Evolutionary conservation across 805 yeast genomes (phyloP), one percentile per base, ranked within the genome.

Genomic region (Metschnikowia reukaufii): DNA sequence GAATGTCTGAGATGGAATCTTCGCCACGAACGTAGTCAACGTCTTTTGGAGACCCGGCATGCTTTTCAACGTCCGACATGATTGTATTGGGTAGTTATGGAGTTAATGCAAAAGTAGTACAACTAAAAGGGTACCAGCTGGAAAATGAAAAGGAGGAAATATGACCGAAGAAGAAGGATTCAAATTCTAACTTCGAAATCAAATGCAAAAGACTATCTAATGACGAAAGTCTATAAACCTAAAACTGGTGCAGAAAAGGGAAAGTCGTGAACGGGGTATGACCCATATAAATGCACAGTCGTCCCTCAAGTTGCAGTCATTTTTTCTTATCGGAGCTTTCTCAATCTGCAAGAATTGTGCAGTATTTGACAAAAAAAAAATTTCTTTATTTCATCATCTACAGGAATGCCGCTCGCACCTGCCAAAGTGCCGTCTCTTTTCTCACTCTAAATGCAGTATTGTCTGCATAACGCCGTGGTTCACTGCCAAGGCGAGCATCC

Each of bases 1-100:
- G 38, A 25, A 51, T 13, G 15, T 47, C 52, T 6, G 50, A 42
- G 12, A 53, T 31, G 27, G 50, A 47, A 31, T 56, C 60, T 30
- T 44, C 42, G 32, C 57, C 63, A 33, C 54, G 52, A 38, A 56
- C 50, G 49, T 52, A 61, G 19, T 58, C 59, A 27, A 50, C 52
- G 31, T 52, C 44, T 47, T 57, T 57, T 23, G 54, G 42, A 18
- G 43, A 40, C 17, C 52, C 62, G 38, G 42, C 47, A 15, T 43
- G 40, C 34, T 50, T 52, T 30, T 54, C 58, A 6, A 47, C 45
- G 42, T 55, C 58, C 12, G 53, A 47, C 55, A 53, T 55, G 33
- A 9, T 32, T 4, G 41, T 6, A 15, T 32, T 31, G 6, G 19
- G 17, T 20, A 19, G 15, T 2, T 36, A n/a, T 36, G 19, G 30